phyloP scores from a whole-genome alignment of 2,329 filamentous ascomycete species.

The Apiospora marii region DNA sequence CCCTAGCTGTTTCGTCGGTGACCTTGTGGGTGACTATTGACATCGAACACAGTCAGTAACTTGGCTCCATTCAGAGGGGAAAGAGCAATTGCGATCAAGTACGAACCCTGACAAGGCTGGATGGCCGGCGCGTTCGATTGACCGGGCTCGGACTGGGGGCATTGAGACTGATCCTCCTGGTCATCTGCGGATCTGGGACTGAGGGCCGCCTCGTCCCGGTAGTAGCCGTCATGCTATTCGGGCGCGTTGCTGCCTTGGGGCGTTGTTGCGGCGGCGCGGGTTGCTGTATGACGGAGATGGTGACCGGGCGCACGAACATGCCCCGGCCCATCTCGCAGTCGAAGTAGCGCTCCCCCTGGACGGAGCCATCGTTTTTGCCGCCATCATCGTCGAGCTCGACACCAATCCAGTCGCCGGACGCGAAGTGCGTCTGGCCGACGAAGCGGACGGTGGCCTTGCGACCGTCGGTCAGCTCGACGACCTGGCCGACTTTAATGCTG shows the following conservation, averaged over 20 bases:
- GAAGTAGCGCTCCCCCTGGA: conserved; percentile 89
- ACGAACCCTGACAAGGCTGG: conserved; percentile 65
- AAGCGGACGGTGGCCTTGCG: conserved; percentile 82
- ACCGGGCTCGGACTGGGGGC: conserved; percentile 76
- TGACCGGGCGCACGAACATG: conserved; percentile 85
- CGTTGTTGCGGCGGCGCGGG: conserved; percentile 50
- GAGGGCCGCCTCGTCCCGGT: conserved; percentile 53
- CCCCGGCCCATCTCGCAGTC: conserved; percentile 77
- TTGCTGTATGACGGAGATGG: conserved; percentile 64
- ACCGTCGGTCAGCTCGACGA: conserved; percentile 80
- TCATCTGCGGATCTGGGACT: conserved; percentile 59
- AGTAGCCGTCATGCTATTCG: conserved; percentile 22
- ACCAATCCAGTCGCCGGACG: conserved; percentile 85
- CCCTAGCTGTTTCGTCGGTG: conserved; percentile 77
- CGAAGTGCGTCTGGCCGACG: conserved; percentile 80
- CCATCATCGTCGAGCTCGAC: conserved; percentile 82
- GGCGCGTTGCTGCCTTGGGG: conserved; percentile 37
- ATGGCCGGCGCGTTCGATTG: conserved; percentile 61
- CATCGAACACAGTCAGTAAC: conserved; percentile 17
- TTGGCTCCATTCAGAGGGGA: not conserved
- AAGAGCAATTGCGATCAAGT: conserved; percentile 34
- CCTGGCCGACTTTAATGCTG: conserved; percentile 72
- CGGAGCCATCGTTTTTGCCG: conserved; percentile 94
- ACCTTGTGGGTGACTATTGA: conserved; percentile 76
- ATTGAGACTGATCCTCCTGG: conserved; percentile 74